Evolutionary conservation across 2,329 filamentous ascomycete species (phyloP).

Genomic region (Sporothrix globosa): DNA sequence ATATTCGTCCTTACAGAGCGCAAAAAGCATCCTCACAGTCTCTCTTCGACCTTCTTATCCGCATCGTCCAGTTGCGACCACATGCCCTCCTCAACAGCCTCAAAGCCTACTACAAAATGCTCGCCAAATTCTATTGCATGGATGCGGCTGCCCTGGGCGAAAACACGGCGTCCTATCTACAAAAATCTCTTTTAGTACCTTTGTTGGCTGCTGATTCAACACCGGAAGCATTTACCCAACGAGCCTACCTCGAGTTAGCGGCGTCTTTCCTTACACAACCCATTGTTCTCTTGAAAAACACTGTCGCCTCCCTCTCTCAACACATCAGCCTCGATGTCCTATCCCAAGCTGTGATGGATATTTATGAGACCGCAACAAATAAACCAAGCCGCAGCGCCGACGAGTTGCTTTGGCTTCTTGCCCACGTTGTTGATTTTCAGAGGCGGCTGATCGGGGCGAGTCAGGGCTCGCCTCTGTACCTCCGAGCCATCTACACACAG

Average conservation of each 20-base stretch:
- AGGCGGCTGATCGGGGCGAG: conserved; percentile 44
- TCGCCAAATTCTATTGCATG: conserved; percentile 33
- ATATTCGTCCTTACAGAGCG: neutral
- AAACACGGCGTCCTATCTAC: conserved; percentile 31
- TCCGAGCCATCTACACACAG: conserved; percentile 59
- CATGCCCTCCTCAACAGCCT: conserved; percentile 35
- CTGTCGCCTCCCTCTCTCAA: conserved; percentile 45
- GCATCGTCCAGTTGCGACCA: conserved; percentile 33
- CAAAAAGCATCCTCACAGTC: neutral
- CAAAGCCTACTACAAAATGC: conserved; percentile 36
- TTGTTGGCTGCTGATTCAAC: neutral
- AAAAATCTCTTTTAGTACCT: conserved; percentile 35
- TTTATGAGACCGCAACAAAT: conserved; percentile 41
- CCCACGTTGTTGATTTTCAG: conserved; percentile 66
- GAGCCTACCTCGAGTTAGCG: conserved; percentile 46
- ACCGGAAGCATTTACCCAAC: conserved; percentile 23
- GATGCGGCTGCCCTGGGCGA: conserved; percentile 25
- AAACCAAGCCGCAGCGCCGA: conserved; percentile 42
- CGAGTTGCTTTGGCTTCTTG: conserved; percentile 64
- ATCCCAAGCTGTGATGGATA: conserved; percentile 48
- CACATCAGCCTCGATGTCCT: conserved; percentile 48
- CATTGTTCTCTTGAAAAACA: conserved; percentile 49
- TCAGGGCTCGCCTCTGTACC: conserved; percentile 47
- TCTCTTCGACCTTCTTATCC: conserved; percentile 33
- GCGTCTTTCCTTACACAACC: conserved; percentile 46